A percentile compares a stretch with the other conserved stretches of the same genome.
These are phyloP conservation scores for Myxozyma neglecta DNA, from an alignment of 805 yeast genomes.

Conservation along the genomic window DNA sequence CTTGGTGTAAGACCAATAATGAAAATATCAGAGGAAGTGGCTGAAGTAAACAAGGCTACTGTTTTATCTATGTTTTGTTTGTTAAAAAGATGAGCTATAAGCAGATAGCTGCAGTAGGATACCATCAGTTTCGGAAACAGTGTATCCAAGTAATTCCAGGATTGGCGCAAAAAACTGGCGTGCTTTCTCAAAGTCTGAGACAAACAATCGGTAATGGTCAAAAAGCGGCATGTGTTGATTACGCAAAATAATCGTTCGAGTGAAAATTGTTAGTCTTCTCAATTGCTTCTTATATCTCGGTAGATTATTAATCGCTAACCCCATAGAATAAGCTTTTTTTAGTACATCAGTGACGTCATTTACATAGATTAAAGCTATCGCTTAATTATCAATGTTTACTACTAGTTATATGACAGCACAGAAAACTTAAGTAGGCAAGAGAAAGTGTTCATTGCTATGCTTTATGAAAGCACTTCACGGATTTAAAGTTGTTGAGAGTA, in stretches of 20 bases:
- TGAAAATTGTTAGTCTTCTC: not conserved
- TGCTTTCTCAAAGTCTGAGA: not conserved
- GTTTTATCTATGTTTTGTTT: not conserved
- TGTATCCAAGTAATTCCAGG: constrained; percentile 1
- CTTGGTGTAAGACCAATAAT: not conserved
- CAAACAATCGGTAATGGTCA: not conserved
- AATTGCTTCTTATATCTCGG: too few species aligned
- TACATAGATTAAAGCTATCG: too few species aligned
- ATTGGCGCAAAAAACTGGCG: constrained; percentile 4
- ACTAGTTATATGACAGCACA: too few species aligned
- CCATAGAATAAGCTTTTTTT: too few species aligned
- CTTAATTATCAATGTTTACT: too few species aligned
- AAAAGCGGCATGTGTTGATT: not conserved
- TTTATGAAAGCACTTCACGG: too few species aligned
- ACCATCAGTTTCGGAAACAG: not conserved
- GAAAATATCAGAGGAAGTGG: not conserved
- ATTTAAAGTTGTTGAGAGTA: too few species aligned
- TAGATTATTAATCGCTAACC: too few species aligned
- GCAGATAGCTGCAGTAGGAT: not conserved
- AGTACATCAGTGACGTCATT: too few species aligned
- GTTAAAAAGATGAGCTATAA: not conserved
- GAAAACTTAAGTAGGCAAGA: too few species aligned
- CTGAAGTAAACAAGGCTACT: not conserved
- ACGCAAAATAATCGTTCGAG: not conserved
- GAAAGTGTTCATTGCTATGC: too few species aligned